Evolutionary conservation across 306 rosid genomes (phyloP).

Genomic region (Corylus heterophylla): DNA sequence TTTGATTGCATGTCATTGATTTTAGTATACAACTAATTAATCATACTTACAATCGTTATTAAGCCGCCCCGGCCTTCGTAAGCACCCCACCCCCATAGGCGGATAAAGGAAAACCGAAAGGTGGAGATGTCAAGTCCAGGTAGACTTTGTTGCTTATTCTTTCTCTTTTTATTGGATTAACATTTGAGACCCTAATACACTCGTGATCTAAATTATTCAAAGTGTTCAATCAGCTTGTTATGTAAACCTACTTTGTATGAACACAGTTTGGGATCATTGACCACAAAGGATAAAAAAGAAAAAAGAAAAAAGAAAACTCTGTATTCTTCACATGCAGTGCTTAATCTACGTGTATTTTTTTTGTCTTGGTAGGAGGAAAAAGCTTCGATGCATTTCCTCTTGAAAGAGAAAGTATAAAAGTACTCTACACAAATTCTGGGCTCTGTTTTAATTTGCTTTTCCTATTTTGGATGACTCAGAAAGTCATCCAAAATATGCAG

Average conservation of each 20-base stretch:
- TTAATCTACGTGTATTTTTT: conserved; percentile 18
- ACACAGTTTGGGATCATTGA: neutral
- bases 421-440: neutral
- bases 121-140: no score
- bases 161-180: no score
- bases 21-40: no score
- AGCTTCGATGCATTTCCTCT: conserved; percentile 6
- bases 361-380: conserved; percentile 31
- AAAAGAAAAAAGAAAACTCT: neutral
- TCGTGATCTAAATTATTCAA: no score
- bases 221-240: no score
- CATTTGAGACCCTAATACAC: neutral
- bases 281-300: neutral
- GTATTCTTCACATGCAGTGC: conserved; percentile 23
- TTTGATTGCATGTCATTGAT: no score
- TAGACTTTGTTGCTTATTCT: no score
- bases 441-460: neutral
- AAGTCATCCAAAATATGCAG: neutral
- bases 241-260: neutral
- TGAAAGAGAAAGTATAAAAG: neutral
- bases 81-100: no score
- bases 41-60: no score
- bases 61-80: no score
- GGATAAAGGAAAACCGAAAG: neutral
- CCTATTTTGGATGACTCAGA: conserved; percentile 2